Percentiles rank a stretch among this genome's conserved stretches.
Conservation (phyloP, 2,329 filamentous ascomycete genomes). For the Periconia macrospinosa region DNA sequence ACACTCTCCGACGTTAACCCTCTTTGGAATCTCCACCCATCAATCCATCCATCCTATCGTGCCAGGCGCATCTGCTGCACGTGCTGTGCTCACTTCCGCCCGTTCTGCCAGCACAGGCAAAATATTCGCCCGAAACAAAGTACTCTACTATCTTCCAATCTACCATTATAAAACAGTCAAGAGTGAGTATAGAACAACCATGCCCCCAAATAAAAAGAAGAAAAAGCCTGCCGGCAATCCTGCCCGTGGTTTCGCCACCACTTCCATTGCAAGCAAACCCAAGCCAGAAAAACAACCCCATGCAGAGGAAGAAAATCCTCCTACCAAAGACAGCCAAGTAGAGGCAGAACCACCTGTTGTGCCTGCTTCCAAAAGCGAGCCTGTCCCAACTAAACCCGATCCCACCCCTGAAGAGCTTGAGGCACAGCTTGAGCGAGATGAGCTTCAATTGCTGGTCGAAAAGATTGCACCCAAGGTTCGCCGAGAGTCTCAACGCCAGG, state of each 20-base stretch:
- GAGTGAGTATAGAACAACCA: slow-evolving; percentile 36
- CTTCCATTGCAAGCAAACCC: slow-evolving; percentile 81
- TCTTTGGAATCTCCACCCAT: too few relatives aligned
- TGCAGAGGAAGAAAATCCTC: slow-evolving; percentile 21
- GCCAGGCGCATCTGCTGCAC: too few relatives aligned
- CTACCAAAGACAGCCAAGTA: slow-evolving; percentile 3
- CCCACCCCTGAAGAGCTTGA: slow-evolving; percentile 86
- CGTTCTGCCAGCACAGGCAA: too few relatives aligned
- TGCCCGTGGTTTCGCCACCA: slow-evolving; percentile 90
- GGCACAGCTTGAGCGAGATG: slow-evolving; percentile 83
- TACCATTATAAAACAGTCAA: neutral
- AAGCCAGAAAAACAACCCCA: slow-evolving; percentile 50
- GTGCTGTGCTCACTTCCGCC: too few relatives aligned
- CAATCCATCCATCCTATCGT: too few relatives aligned
- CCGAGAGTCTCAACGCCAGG: slow-evolving; percentile 77
- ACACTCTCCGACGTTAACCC: too few relatives aligned
- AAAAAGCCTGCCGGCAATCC: slow-evolving; percentile 88
- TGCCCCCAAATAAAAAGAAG: slow-evolving; percentile 81
- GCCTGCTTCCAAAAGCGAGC: slow-evolving; percentile 15
- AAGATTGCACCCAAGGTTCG: slow-evolving; percentile 78
- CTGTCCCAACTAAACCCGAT: slow-evolving; percentile 44
- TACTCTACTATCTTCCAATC: too few relatives aligned
- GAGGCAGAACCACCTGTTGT: slow-evolving; percentile 7
- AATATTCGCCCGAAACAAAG: too few relatives aligned
- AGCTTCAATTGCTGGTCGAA: slow-evolving; percentile 84